These are phyloP conservation scores for Poteriospumella lacustris DNA, from an alignment of 108 stramenopile species.

Conservation along the genomic window DNA sequence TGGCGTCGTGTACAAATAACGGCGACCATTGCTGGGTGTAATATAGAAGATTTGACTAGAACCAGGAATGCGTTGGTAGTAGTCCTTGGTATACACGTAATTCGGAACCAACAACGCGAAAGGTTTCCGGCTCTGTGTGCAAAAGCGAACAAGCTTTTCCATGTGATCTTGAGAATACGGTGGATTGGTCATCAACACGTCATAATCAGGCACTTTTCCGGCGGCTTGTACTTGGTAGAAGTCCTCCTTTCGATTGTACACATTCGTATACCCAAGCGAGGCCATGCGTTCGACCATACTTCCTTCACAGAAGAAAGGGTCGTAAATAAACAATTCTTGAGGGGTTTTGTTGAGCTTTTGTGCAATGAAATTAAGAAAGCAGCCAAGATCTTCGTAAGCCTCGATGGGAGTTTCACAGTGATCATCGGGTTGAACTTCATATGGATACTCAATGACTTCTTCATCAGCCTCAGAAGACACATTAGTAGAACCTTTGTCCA, in stretches of 20 bases:
- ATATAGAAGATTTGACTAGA: neutral
- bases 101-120: neutral
- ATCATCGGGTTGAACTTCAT: conserved; percentile 56
- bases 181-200: conserved; percentile 89
- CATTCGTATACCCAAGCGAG: conserved; percentile 73
- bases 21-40: neutral
- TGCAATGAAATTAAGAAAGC: conserved; percentile 60
- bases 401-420: conserved; percentile 86
- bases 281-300: conserved; percentile 64
- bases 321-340: conserved; percentile 65
- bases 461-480: no score
- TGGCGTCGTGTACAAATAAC: conserved; percentile 12
- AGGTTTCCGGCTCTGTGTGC: neutral
- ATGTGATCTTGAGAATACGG: conserved; percentile 90
- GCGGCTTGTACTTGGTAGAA: conserved; percentile 42
- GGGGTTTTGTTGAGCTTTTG: conserved; percentile 43
- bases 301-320: conserved; percentile 97
- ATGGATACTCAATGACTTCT: conserved; percentile 41
- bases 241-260: conserved; percentile 70
- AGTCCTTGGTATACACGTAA: conserved; percentile 16
- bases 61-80: neutral
- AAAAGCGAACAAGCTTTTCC: conserved; percentile 61
- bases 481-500: no score
- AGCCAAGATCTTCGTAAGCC: conserved; percentile 77
- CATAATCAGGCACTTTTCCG: conserved; percentile 60